Base-by-base conservation (phyloP, 306 rosid genomes). In the Sechiopsis laciniata region DNA sequence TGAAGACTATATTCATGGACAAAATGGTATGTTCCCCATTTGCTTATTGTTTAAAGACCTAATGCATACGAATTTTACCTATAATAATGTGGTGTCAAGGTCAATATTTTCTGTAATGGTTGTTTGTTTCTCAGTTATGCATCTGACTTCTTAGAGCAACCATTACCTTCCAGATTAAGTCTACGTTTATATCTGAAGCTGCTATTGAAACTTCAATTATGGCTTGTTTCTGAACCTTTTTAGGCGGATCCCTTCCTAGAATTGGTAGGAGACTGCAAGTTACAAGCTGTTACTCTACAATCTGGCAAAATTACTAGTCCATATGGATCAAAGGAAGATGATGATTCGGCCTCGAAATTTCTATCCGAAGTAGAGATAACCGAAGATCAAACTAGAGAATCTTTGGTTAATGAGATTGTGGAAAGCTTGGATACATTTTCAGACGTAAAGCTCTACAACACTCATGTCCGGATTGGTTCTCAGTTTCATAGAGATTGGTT, bases 231-330 rank as follows among this genome's bases (percentile, higher is more conserved):
- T 79, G 11, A 57, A 69, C 69, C 69, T 75, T 22, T 56, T 78
- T 88, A 92, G 96, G 82, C 85, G 78, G 97, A 92, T 72, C 97
- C 97, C 26, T 92, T 88, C 85, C 90, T 92, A 72, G 76, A 10
- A 17, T 75, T 92, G 73, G 83, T 85, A 71, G 96, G 81, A 59
- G 96, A 88, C 77, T 64, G 71, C 80, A 90, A 90, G 84, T 85
- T 92, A 83, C 86, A 85, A 67, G 87, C 84, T 78, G 82, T 84
- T 73, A 75, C 56, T 63, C 37, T 42, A 73, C 85, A 78, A 77
- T 81, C 82, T 46, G 78, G 76, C 45, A 65, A 73, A 76, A 76
- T 59, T 22, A 77, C 70, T 69, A 76, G 79, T 76, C 53, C 32
- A 16, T 92, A 87, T 77, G 97, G 97, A 82, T 88, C 95, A 46